These are phyloP conservation scores for Tuber umbilicatum DNA, from an alignment of 495 filamentous ascomycete genomes.

Conservation along the genomic window DNA sequence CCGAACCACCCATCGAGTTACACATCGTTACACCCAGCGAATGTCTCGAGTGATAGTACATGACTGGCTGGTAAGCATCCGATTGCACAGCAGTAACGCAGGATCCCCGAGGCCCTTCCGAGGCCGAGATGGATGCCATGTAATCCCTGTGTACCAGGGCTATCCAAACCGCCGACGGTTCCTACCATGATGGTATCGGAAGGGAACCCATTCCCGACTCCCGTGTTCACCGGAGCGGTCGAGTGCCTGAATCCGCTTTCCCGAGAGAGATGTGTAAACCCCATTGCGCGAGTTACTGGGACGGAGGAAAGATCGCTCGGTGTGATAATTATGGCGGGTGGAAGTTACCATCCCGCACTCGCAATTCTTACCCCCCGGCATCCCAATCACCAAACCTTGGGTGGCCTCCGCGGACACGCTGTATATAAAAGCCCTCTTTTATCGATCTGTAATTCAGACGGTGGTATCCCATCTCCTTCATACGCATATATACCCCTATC, in stretches of 20 bases:
- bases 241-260: background rate
- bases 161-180: background rate
- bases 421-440: too few relatives aligned
- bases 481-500: too few relatives aligned
- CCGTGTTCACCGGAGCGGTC: background rate
- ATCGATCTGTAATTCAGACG: too few relatives aligned
- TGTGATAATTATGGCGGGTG: background rate
- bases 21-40: too few relatives aligned
- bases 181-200: background rate
- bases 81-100: background rate
- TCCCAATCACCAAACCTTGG: background rate
- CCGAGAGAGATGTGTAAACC: background rate
- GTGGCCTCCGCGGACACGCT: too few relatives aligned
- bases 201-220: background rate
- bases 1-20: too few relatives aligned
- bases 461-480: too few relatives aligned
- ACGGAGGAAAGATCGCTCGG: background rate
- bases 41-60: background rate
- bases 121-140: background rate
- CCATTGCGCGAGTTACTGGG: background rate
- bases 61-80: background rate
- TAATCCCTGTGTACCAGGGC: background rate
- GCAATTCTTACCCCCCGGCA: background rate
- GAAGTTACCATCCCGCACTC: background rate
- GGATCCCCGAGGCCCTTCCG: background rate